Evolutionary conservation across 768 basidiomycete species (phyloP), one percentile per base, ranked within the genome.

Genomic region (Boletus pseudopeckii): DNA sequence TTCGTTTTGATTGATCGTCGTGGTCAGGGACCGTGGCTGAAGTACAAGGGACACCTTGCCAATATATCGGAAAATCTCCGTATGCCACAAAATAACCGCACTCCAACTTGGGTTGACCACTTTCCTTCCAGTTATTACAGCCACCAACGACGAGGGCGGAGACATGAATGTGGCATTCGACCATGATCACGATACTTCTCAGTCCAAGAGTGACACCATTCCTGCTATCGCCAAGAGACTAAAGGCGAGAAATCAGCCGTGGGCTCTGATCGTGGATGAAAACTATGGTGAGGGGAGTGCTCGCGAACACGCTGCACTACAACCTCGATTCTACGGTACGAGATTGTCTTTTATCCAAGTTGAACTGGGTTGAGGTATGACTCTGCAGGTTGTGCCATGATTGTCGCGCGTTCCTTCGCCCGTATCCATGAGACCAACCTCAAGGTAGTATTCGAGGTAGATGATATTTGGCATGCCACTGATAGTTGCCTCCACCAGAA

Each of bases 281-380:
- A 97, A 96, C 67, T 96, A 98, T 67, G 97, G 97, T 2, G 97
- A 99, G 71, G 97, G 97, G 28, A 95, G 92, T 62, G 97, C 97
- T 8, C 83, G 97, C 51, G 97, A 99, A 72, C 97, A 99, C 70
- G 97, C 97, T 34, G 94, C 97, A 20, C 77, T 99, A 33, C 96
- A 98, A 67, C 97, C 97, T 24, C 83, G 97, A 18, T 97, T 94
- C 75, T 94, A 92, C 60, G 92, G 90, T 86, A 62, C 41, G 72
- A 60, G 11, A 4, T 32, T 20, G 9, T 18, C 1, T 45, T 48
- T 15, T 37, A 30, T 13, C 36, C 26, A 14, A 34, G n/a, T 18
- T 34, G 37, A 28, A 17, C 41, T 39, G 33, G 50, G 14, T 33
- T 56, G 18, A 45, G 7, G 22, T 10, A 43, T 28, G 26, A 24